Conservation (phyloP, 768 basidiomycete species). For the Lentinus tigrinus region DNA sequence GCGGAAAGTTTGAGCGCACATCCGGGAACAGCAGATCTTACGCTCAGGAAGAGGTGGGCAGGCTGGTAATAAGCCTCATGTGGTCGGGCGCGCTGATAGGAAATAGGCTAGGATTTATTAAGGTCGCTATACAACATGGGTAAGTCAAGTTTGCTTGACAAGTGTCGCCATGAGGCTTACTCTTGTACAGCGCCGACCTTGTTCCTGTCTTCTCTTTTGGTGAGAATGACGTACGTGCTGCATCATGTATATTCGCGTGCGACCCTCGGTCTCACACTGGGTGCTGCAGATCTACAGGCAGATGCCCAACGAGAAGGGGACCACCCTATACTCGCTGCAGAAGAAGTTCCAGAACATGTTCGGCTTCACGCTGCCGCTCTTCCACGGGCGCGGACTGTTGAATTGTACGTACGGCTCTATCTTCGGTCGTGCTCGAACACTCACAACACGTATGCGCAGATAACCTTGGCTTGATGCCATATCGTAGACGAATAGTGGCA, state of each 20-base stretch:
- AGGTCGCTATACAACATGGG: slow-evolving; percentile 89
- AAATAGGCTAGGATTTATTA: slow-evolving; percentile 87
- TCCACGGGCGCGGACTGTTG: slow-evolving; percentile 91
- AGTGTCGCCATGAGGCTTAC: background rate
- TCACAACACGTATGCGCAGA: slow-evolving; percentile 45
- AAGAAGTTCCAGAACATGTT: slow-evolving; percentile 90
- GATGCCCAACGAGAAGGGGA: slow-evolving; percentile 94
- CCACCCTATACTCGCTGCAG: slow-evolving; percentile 81
- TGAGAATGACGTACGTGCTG: slow-evolving; percentile 84
- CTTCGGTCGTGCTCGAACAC: background rate
- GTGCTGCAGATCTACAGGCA: slow-evolving; percentile 84
- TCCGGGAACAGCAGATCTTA: slow-evolving; percentile 95
- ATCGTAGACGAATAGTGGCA: slow-evolving; percentile 91
- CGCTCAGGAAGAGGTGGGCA: slow-evolving; percentile 66
- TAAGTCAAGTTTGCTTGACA: slow-evolving; percentile 29
- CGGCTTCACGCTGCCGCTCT: slow-evolving; percentile 96
- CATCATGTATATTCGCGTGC: background rate
- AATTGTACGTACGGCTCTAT: slow-evolving; percentile 63
- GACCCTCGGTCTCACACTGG: background rate
- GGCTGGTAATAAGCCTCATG: background rate
- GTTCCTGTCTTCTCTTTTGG: slow-evolving; percentile 99
- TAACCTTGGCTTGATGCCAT: slow-evolving; percentile 94
- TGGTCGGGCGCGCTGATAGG: background rate
- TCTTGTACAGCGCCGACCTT: slow-evolving; percentile 73
- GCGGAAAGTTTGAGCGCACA: slow-evolving; percentile 92